Conservation (phyloP, 1,139 yeast genomes). For the Taphrina wiesneri region DNA sequence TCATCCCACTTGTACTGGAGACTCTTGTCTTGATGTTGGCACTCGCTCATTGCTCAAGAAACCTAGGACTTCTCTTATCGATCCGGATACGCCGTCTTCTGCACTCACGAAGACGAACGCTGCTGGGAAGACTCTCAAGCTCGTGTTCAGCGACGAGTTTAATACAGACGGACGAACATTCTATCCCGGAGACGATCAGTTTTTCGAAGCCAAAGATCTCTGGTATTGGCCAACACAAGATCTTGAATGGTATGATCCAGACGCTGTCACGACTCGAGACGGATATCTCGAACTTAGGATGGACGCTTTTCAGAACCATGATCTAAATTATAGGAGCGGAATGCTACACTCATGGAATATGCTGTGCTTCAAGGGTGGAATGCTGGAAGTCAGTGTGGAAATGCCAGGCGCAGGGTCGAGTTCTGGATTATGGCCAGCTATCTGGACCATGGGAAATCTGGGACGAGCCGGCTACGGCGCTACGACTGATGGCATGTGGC, state of each 20-base stretch:
- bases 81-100: constrained; percentile 72
- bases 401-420: constrained; percentile 70
- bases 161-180: constrained; percentile 80
- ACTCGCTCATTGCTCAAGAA: constrained; percentile 48
- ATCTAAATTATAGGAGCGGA: constrained; percentile 73
- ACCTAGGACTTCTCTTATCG: constrained; percentile 54
- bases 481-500: constrained; percentile 85
- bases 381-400: constrained; percentile 65
- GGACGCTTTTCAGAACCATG: constrained; percentile 74
- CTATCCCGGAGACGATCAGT: constrained; percentile 80
- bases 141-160: constrained; percentile 82
- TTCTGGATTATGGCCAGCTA: constrained; percentile 85
- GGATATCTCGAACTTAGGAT: constrained; percentile 67
- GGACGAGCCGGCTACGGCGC: constrained; percentile 83
- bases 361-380: constrained; percentile 76
- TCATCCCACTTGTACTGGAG: constrained; percentile 17
- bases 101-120: constrained; percentile 53
- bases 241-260: constrained; percentile 88
- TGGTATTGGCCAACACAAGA: constrained; percentile 80
- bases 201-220: constrained; percentile 71
- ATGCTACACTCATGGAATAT: constrained; percentile 87
- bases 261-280: constrained; percentile 66
- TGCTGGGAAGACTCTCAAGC: constrained; percentile 64
- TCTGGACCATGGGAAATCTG: constrained; percentile 84
- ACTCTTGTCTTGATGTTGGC: constrained; percentile 39